Conservation (phyloP, 1,139 yeast genomes). For the Hansenula sp. region DNA sequence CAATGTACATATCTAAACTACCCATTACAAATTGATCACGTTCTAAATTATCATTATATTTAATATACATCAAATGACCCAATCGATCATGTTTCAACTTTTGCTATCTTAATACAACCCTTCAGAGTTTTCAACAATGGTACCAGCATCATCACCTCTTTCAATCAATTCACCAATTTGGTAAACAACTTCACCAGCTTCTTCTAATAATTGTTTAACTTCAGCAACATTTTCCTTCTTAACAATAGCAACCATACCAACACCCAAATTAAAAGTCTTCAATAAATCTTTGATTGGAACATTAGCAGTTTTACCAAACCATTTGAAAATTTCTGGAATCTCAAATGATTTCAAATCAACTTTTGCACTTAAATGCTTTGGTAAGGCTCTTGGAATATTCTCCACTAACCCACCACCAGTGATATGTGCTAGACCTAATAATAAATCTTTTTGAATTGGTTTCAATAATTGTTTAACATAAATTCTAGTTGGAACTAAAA, state of each 20-base stretch:
- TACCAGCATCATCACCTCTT: constrained; percentile 43
- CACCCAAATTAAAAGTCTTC: constrained; percentile 93
- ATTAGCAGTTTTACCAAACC: constrained; percentile 90
- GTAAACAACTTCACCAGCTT: constrained; percentile 73
- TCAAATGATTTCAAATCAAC: constrained; percentile 80
- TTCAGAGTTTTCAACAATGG: constrained; percentile 60
- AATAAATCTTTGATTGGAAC: constrained; percentile 82
- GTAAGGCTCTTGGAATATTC: constrained; percentile 93
- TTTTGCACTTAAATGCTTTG: constrained; percentile 71
- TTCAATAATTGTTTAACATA: constrained; percentile 89
- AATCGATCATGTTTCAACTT: too few relatives aligned
- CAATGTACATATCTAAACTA: constrained; percentile 11
- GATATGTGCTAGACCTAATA: constrained; percentile 91
- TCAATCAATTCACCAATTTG: constrained; percentile 72
- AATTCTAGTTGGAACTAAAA: constrained; percentile 86
- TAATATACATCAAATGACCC: background rate
- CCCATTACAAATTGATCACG: too few relatives aligned
- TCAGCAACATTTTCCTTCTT: constrained; percentile 55
- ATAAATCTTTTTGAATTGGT: constrained; percentile 59
- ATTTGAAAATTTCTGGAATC: constrained; percentile 84
- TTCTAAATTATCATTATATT: background rate
- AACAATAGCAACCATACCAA: constrained; percentile 94
- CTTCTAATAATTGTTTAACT: constrained; percentile 49
- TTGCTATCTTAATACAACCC: constrained; percentile 48
- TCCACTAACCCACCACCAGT: constrained; percentile 99